Evolutionary conservation across 345 rosid genomes (phyloP).

Genomic region (Euphorbia lathyris): DNA sequence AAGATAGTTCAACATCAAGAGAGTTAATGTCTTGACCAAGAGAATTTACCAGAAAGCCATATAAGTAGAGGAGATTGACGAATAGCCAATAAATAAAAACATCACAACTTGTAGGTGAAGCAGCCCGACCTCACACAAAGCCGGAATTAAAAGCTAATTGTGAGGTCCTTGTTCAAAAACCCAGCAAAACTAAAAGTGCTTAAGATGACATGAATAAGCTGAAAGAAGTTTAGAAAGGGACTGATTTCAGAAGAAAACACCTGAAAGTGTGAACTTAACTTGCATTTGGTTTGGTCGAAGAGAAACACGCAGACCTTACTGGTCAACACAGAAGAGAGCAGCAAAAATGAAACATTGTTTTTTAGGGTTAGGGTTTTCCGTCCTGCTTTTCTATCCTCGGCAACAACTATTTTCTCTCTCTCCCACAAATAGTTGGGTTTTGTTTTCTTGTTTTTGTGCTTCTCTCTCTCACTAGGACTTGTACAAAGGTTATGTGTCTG

Average conservation of each 20-base stretch:
- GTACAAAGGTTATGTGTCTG: background rate
- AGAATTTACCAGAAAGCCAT: conserved; percentile 1
- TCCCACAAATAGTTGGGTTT: background rate
- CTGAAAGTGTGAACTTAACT: conserved; percentile 13
- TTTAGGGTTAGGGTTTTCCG: conserved; percentile 23
- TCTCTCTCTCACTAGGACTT: background rate
- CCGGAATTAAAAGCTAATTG: conserved; percentile 30
- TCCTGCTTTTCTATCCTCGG: conserved; percentile 5
- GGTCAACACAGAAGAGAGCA: conserved; percentile 19
- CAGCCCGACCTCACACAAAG: conserved; percentile 15
- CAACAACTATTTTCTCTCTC: conserved; percentile 14
- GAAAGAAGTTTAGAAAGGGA: background rate
- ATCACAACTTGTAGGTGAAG: conserved; percentile 1
- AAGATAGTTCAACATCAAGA: no score
- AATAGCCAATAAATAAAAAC: background rate
- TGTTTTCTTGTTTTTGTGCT: background rate
- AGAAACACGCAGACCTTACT: conserved; percentile 10
- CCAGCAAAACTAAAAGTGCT: conserved; percentile 15
- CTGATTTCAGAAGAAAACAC: conserved; percentile 11
- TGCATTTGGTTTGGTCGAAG: background rate
- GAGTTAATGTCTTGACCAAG: conserved; percentile 14
- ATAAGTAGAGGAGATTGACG: background rate
- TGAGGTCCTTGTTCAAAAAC: conserved; percentile 14
- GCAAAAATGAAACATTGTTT: conserved; percentile 9
- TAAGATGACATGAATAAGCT: conserved; percentile 7